A percentile compares a stretch with the other conserved stretches of the same genome.
Conservation (phyloP, 176 grass and related monocot species). For the Themeda triandra region DNA sequence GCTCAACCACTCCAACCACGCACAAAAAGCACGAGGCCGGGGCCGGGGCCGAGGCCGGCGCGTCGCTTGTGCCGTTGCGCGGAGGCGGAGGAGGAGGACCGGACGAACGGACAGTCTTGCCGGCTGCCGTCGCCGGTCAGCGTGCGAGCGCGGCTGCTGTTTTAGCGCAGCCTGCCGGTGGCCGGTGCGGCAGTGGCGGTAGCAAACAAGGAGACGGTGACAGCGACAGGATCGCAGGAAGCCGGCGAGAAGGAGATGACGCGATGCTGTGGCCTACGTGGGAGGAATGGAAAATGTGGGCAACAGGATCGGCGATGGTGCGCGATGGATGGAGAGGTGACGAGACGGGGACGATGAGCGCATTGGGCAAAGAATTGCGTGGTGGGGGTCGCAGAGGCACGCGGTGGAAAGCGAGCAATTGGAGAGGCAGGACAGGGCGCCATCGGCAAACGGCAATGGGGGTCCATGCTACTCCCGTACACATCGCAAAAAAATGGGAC, state of each 20-base stretch:
- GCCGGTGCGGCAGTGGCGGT: not conserved
- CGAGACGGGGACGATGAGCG: not conserved
- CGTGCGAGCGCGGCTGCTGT: constrained; percentile 28
- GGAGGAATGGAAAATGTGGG: constrained; percentile 2
- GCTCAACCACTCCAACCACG: constrained; percentile 81
- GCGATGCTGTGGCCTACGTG: not conserved
- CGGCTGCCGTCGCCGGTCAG: constrained; percentile 27
- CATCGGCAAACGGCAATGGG: not conserved
- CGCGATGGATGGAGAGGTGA: not conserved
- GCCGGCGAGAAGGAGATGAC: constrained; percentile 1
- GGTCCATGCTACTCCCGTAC: not conserved
- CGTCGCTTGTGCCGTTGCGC: not conserved
- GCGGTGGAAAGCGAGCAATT: constrained; percentile 3
- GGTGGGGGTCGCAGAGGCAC: constrained; percentile 22
- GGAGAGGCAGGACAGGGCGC: constrained; percentile 12
- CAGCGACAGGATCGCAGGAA: not conserved
- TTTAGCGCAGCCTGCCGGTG: not conserved
- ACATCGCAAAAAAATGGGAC: not conserved
- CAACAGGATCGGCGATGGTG: constrained; percentile 25
- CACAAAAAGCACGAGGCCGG: constrained; percentile 22
- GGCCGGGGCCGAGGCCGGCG: not conserved
- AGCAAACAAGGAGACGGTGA: constrained; percentile 25
- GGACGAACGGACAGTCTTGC: not conserved
- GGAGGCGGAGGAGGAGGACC: not conserved
- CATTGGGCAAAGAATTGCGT: not conserved